These are phyloP conservation scores for Saturnispora zaruensis DNA, from an alignment of 805 yeast species.

Conservation along the genomic window DNA sequence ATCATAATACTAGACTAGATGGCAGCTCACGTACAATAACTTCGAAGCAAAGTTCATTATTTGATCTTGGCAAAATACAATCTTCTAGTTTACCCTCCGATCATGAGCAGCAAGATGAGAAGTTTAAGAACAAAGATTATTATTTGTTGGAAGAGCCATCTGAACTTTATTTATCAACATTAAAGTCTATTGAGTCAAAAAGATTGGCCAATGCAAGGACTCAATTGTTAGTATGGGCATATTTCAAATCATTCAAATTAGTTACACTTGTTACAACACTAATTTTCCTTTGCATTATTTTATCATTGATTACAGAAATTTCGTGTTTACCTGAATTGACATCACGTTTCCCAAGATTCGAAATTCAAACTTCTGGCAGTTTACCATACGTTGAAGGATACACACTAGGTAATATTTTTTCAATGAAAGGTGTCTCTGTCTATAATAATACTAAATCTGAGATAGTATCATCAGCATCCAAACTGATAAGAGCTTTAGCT, in stretches of 20 bases:
- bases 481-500: conserved; percentile 1
- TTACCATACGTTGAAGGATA: background rate
- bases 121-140: background rate
- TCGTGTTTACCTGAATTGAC: conserved; percentile 29
- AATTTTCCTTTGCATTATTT: conserved; percentile 22
- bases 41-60: background rate
- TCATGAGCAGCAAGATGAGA: background rate
- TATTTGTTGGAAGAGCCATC: background rate
- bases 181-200: background rate
- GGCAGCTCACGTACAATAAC: background rate
- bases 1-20: background rate
- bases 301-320: conserved; percentile 17
- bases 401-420: background rate
- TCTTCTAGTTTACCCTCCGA: background rate
- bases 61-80: background rate
- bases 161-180: background rate
- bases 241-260: conserved; percentile 19
- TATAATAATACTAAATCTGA: background rate
- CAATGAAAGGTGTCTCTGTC: background rate
- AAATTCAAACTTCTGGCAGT: conserved; percentile 24
- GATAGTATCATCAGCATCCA: background rate
- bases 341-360: conserved; percentile 37
- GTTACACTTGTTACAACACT: conserved; percentile 18
- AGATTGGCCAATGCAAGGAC: conserved; percentile 7
- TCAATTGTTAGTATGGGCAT: conserved; percentile 13